phyloP scores from a whole-genome alignment of 257 asterid species.

The Asclepias syriaca region DNA sequence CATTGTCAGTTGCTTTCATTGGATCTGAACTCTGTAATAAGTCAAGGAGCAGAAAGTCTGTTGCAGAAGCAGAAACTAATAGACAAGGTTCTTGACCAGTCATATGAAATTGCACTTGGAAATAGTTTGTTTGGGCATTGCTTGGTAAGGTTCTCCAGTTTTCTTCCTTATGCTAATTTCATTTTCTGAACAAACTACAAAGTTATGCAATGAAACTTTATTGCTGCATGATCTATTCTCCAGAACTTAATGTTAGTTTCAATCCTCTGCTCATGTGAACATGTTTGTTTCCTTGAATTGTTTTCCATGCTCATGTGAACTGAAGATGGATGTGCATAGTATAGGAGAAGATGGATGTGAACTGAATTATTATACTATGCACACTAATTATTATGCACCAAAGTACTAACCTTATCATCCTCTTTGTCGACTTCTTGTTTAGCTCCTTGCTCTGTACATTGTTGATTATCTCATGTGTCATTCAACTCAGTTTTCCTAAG shows the following conservation, averaged over 20 bases:
- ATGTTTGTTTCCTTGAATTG: not conserved
- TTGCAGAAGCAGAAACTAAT: slow-evolving; percentile 55
- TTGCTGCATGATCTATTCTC: not conserved
- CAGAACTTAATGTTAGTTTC: not conserved
- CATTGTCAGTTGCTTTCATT: slow-evolving; percentile 59
- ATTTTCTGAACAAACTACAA: not conserved
- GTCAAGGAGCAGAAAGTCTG: slow-evolving; percentile 62
- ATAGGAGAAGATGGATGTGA: too few relatives aligned
- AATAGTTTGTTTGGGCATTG: slow-evolving; percentile 68
- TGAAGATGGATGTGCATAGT: too few relatives aligned
- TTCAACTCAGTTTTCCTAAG: too few relatives aligned
- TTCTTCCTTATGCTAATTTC: slow-evolving; percentile 9
- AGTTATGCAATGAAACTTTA: too few relatives aligned
- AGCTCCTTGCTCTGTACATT: too few relatives aligned
- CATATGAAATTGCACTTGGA: slow-evolving; percentile 71
- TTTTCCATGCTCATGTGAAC: not conserved
- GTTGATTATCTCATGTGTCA: too few relatives aligned
- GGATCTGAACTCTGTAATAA: slow-evolving; percentile 55
- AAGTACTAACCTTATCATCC: too few relatives aligned
- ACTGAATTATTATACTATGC: too few relatives aligned
- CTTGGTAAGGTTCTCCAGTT: slow-evolving; percentile 45
- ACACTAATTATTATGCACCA: too few relatives aligned
- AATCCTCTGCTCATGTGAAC: not conserved
- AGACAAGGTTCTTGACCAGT: slow-evolving; percentile 52
- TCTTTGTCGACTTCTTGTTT: too few relatives aligned